Conservation (phyloP, 2,329 filamentous ascomycete genomes). For the Aspergillus alliaceus region DNA sequence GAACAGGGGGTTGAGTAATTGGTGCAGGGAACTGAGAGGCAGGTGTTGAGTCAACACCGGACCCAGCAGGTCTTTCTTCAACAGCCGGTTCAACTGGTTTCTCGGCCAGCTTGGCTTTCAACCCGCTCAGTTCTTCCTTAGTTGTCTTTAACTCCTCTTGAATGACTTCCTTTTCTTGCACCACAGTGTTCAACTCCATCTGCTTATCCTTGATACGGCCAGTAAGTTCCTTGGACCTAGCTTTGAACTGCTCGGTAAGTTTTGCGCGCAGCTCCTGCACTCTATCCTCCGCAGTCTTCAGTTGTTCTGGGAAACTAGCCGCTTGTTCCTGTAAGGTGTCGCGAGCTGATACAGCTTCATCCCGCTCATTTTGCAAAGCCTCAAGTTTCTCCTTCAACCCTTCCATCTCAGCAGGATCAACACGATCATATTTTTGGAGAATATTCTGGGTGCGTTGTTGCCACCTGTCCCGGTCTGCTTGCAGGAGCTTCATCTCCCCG, state of each 20-base stretch:
- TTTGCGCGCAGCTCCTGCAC: conserved; percentile 50
- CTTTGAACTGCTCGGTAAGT: conserved; percentile 55
- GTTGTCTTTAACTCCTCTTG: conserved; percentile 66
- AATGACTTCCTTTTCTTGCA: conserved; percentile 67
- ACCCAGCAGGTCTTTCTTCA: conserved; percentile 55
- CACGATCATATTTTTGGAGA: conserved; percentile 90
- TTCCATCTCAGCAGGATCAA: conserved; percentile 90
- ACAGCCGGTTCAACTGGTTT: conserved; percentile 33
- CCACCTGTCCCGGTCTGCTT: conserved; percentile 91
- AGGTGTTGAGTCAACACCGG: conserved; percentile 38
- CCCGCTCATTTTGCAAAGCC: conserved; percentile 64
- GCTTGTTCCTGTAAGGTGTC: conserved; percentile 52
- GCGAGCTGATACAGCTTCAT: conserved; percentile 60
- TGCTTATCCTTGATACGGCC: conserved; percentile 58
- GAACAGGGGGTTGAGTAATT: conserved; percentile 22
- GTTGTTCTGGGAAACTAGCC: conserved; percentile 48
- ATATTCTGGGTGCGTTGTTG: conserved; percentile 96
- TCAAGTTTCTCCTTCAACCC: conserved; percentile 77
- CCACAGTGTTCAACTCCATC: conserved; percentile 45
- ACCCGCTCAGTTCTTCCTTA: conserved; percentile 55
- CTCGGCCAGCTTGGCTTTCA: conserved; percentile 55
- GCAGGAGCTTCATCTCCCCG: conserved; percentile 82
- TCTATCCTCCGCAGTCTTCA: conserved; percentile 48
- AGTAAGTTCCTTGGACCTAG: conserved; percentile 62
- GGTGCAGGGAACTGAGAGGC: conserved; percentile 32